Evolutionary conservation across 495 filamentous ascomycete genomes (phyloP).

Genomic region (Neurospora discreta): DNA sequence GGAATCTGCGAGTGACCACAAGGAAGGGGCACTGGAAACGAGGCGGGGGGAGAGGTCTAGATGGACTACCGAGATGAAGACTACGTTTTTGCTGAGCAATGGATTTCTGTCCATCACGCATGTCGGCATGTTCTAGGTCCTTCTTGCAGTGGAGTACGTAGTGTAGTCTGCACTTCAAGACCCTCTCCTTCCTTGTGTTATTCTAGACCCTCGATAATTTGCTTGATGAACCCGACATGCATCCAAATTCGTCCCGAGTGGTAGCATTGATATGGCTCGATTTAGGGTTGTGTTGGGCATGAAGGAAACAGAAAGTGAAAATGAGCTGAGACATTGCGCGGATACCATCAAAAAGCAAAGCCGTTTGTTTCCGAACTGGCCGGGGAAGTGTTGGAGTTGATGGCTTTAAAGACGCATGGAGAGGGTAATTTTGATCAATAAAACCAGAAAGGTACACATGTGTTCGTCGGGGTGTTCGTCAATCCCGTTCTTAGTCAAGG

Average conservation of each 20-base stretch:
- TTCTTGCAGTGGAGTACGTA: neutral
- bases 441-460: no score
- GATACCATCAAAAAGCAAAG: neutral
- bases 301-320: neutral
- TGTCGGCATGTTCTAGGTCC: neutral
- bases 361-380: neutral
- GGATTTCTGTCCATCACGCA: neutral
- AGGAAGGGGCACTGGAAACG: no score
- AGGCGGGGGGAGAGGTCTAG: neutral
- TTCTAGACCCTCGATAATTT: no score
- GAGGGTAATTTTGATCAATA: neutral
- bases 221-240: no score
- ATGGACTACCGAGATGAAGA: neutral
- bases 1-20: neutral
- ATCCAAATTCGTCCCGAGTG: neutral
- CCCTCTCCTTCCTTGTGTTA: no score
- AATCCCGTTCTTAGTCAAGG: no score
- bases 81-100: neutral
- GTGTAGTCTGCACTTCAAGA: neutral
- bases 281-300: neutral
- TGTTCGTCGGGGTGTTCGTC: no score
- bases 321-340: neutral
- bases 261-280: neutral
- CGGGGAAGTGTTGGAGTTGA: neutral
- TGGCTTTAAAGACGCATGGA: neutral